A percentile compares a stretch with the other conserved stretches of the same genome.
These are phyloP conservation scores for Crithidia expoeki DNA, from an alignment of 208 protist genomes.

Conservation along the genomic window DNA sequence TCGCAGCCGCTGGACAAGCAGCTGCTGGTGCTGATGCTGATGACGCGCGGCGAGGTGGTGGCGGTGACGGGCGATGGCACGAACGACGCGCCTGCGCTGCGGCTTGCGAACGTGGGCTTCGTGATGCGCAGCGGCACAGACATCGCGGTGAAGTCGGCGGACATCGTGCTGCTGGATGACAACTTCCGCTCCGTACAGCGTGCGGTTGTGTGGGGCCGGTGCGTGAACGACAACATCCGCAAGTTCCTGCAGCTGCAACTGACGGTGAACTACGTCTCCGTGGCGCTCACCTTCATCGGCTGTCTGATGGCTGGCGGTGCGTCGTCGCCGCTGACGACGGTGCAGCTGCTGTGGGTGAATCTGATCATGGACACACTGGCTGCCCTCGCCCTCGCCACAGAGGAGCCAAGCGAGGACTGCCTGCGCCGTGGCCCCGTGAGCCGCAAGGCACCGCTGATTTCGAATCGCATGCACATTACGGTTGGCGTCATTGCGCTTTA, in stretches of 20 bases:
- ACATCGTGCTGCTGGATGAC: slow-evolving; percentile 97
- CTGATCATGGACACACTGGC: slow-evolving; percentile 99
- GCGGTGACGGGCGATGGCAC: slow-evolving; percentile 96
- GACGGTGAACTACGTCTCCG: slow-evolving; percentile 97
- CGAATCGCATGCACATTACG: slow-evolving; percentile 81
- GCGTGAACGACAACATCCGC: slow-evolving; percentile 91
- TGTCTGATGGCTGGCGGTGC: slow-evolving; percentile 63
- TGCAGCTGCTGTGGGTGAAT: slow-evolving; percentile 99
- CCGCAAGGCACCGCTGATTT: slow-evolving; percentile 87
- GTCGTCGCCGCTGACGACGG: slow-evolving; percentile 87
- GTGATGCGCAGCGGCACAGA: slow-evolving; percentile 98
- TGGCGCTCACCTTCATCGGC: slow-evolving; percentile 94
- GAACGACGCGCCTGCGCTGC: slow-evolving; percentile 98
- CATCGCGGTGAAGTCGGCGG: slow-evolving; percentile 93
- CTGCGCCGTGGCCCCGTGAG: slow-evolving; percentile 63
- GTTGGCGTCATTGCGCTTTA: slow-evolving; percentile 65
- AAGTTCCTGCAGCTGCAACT: slow-evolving; percentile 99
- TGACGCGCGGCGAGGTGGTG: slow-evolving; percentile 75
- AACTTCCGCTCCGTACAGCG: slow-evolving; percentile 98
- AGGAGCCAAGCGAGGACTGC: slow-evolving; percentile 91
- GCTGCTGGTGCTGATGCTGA: slow-evolving; percentile 86
- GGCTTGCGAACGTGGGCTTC: slow-evolving; percentile 96
- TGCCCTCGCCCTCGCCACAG: slow-evolving; percentile 96
- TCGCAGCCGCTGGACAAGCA: slow-evolving; percentile 91
- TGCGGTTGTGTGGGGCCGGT: slow-evolving; percentile 92